A percentile compares a stretch with the other conserved stretches of the same genome.
Evolutionary conservation across 2,329 filamentous ascomycete genomes (phyloP).

Genomic region (Thielaviopsis populi): DNA sequence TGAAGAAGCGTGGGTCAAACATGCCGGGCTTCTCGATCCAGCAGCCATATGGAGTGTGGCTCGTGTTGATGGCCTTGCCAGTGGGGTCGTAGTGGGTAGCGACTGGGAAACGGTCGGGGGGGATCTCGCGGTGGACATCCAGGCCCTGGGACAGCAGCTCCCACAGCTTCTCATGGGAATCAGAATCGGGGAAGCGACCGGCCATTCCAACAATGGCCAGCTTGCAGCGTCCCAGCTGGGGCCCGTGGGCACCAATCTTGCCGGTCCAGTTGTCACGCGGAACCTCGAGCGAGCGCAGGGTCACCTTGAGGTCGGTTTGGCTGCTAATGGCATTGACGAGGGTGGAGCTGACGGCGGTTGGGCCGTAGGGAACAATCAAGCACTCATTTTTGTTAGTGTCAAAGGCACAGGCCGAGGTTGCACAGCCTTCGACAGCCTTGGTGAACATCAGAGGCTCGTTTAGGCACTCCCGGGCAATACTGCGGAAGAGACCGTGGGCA

Average conservation of each 20-base stretch:
- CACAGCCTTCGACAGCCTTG: constrained; percentile 34
- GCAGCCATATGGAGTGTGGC: constrained; percentile 54
- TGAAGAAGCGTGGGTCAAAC: constrained; percentile 69
- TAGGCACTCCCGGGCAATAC: constrained; percentile 34
- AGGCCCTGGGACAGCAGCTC: constrained; percentile 50
- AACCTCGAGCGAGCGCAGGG: constrained; percentile 26
- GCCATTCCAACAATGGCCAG: constrained; percentile 63
- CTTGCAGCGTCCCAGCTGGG: constrained; percentile 40
- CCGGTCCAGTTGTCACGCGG: constrained; percentile 25
- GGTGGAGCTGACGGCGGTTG: constrained; percentile 34
- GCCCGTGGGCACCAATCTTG: constrained; percentile 33
- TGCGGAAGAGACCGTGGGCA: constrained; percentile 29
- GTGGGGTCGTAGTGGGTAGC: constrained; percentile 52
- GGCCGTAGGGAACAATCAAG: constrained; percentile 35
- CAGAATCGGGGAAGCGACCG: constrained; percentile 31
- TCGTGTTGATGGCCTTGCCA: constrained; percentile 53
- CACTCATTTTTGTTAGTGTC: constrained; percentile 25
- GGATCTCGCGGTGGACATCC: constrained; percentile 50
- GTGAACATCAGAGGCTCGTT: constrained; percentile 35
- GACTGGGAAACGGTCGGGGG: constrained; percentile 51
- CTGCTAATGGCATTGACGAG: constrained; percentile 30
- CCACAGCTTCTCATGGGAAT: constrained; percentile 37
- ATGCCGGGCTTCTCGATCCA: constrained; percentile 54
- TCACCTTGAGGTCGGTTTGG: constrained; percentile 30
- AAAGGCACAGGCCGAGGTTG: constrained; percentile 29